These are phyloP conservation scores for Lachancea nothofagi DNA, from an alignment of 805 yeast species.

Conservation along the genomic window DNA sequence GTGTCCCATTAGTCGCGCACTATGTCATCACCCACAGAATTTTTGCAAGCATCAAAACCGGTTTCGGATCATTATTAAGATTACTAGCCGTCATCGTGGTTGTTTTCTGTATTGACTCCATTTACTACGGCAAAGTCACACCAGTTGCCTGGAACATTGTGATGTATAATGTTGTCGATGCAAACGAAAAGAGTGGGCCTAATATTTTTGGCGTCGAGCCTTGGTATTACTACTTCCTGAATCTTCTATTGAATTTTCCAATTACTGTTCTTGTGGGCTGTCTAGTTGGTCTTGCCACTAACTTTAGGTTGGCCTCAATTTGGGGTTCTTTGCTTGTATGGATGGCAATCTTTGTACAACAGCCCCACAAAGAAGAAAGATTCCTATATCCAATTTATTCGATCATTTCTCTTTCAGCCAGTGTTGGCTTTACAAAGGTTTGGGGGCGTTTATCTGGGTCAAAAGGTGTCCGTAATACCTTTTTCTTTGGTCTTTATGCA, in stretches of 20 bases:
- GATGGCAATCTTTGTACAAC: constrained; percentile 59
- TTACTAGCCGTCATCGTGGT: constrained; percentile 14
- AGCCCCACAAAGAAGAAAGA: constrained; percentile 92
- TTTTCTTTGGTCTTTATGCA: background rate
- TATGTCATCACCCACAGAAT: constrained; percentile 25
- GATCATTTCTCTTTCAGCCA: constrained; percentile 56
- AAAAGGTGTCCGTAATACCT: background rate
- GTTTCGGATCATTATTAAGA: constrained; percentile 23
- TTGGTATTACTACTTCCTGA: constrained; percentile 59
- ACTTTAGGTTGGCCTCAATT: constrained; percentile 27
- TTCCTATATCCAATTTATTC: constrained; percentile 84
- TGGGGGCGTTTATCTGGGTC: constrained; percentile 8
- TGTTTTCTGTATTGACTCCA: constrained; percentile 46
- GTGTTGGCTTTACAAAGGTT: constrained; percentile 38
- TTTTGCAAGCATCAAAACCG: constrained; percentile 25
- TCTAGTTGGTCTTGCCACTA: constrained; percentile 23
- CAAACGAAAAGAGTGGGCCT: constrained; percentile 70
- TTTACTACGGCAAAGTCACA: constrained; percentile 52
- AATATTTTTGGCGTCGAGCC: constrained; percentile 88
- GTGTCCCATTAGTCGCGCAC: constrained; percentile 52
- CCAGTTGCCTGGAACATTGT: constrained; percentile 81
- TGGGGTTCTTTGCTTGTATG: constrained; percentile 56
- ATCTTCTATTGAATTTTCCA: constrained; percentile 69
- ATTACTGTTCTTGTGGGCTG: constrained; percentile 35
- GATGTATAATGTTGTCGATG: constrained; percentile 68